Percentiles rank a stretch among this genome's conserved stretches.
Evolutionary conservation across 371 early-diverging fungal species (phyloP).

Genomic region (Saksenaea oblongispora): DNA sequence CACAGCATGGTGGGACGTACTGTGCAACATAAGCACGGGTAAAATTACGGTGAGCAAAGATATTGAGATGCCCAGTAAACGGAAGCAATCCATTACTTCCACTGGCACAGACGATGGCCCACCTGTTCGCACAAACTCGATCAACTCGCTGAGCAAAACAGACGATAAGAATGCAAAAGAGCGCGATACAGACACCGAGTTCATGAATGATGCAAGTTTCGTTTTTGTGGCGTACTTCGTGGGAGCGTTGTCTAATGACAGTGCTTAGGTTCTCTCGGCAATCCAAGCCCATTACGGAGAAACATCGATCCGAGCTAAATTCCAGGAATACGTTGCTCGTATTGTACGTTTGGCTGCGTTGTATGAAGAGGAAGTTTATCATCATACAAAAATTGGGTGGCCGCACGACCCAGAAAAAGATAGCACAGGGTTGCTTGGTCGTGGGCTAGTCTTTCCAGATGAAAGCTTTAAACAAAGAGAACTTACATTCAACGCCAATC

Average conservation of each 20-base stretch:
- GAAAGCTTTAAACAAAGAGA: constrained; percentile 65
- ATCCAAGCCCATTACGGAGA: constrained; percentile 88
- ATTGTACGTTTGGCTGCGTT: constrained; percentile 80
- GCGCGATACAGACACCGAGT: constrained; percentile 56
- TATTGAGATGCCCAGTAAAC: constrained; percentile 35
- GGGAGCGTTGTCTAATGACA: not conserved
- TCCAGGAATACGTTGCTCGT: constrained; percentile 84
- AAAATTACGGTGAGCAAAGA: constrained; percentile 88
- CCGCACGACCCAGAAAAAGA: constrained; percentile 34
- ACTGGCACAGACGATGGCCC: not conserved
- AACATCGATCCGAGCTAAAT: constrained; percentile 81
- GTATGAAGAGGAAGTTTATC: constrained; percentile 74
- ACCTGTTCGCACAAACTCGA: constrained; percentile 3
- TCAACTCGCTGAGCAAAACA: constrained; percentile 6
- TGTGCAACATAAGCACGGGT: constrained; percentile 91
- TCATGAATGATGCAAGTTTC: constrained; percentile 61
- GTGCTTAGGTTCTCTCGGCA: constrained; percentile 61
- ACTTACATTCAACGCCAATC: constrained; percentile 62
- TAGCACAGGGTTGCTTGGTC: constrained; percentile 55
- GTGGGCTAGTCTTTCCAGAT: constrained; percentile 74
- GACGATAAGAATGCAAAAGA: constrained; percentile 22
- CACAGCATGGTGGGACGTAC: constrained; percentile 93
- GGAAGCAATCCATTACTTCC: constrained; percentile 24
- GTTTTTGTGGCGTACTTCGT: not conserved
- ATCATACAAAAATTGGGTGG: constrained; percentile 64